phyloP scores from a whole-genome alignment of 2,329 filamentous ascomycete species.

The Zymoseptoria tritici region DNA sequence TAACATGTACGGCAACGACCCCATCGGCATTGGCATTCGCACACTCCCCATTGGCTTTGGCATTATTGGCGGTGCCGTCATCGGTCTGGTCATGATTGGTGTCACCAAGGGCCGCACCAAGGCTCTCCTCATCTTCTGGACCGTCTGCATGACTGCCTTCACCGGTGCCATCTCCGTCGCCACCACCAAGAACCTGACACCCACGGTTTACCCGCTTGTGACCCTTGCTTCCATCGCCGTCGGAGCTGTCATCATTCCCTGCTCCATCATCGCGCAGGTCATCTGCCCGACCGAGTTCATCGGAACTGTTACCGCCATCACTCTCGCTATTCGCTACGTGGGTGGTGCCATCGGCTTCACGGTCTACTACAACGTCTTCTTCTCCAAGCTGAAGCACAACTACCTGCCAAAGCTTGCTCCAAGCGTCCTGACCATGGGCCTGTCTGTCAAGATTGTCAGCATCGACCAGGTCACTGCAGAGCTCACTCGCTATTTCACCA shows the following conservation, averaged over 20 bases:
- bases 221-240: slow-evolving; percentile 57
- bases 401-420: not conserved
- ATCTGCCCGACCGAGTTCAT: slow-evolving; percentile 63
- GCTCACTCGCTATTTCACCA: slow-evolving; percentile 15
- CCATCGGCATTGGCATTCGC: slow-evolving; percentile 56
- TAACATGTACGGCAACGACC: slow-evolving; percentile 54
- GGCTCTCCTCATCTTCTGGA: slow-evolving; percentile 52
- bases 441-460: not conserved
- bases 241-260: slow-evolving; percentile 60
- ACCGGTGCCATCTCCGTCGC: slow-evolving; percentile 26
- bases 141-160: slow-evolving; percentile 57
- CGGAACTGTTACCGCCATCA: slow-evolving; percentile 60
- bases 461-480: slow-evolving; percentile 2
- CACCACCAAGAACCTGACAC: slow-evolving; percentile 20
- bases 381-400: slow-evolving; percentile 30
- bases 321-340: slow-evolving; percentile 59
- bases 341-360: slow-evolving; percentile 52
- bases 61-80: slow-evolving; percentile 54
- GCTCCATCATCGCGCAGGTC: slow-evolving; percentile 59
- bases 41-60: slow-evolving; percentile 58
- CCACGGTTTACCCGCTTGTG: slow-evolving; percentile 40
- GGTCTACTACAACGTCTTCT: slow-evolving; percentile 48
- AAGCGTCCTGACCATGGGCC: not conserved
- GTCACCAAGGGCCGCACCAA: slow-evolving; percentile 52
- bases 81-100: slow-evolving; percentile 52